Percentiles rank a stretch among this genome's conserved stretches.
These are phyloP conservation scores for Wallacemonas sp. DNA, from an alignment of 208 protist species.

Conservation along the genomic window DNA sequence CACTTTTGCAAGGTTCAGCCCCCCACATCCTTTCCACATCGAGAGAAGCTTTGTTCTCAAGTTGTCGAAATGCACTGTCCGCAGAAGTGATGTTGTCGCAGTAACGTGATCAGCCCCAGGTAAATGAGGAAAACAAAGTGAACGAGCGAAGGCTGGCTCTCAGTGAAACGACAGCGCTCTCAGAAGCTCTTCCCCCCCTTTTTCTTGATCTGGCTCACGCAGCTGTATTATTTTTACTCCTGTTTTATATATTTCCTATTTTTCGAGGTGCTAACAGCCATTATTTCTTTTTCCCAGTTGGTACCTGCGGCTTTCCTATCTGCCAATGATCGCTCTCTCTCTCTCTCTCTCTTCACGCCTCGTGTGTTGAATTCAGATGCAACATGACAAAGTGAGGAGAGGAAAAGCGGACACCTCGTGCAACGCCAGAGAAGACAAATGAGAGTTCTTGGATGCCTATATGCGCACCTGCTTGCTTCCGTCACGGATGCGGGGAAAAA, in stretches of 20 bases:
- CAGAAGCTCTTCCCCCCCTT: too few relatives aligned
- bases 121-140: too few relatives aligned
- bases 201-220: too few relatives aligned
- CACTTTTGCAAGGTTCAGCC: constrained; percentile 14
- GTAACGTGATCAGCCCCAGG: too few relatives aligned
- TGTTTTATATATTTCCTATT: constrained; percentile 4
- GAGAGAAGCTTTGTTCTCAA: constrained; percentile 14
- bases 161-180: too few relatives aligned
- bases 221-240: constrained; percentile 2
- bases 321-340: too few relatives aligned
- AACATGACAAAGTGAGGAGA: background rate
- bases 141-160: too few relatives aligned
- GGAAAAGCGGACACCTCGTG: too few relatives aligned
- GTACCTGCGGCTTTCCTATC: background rate
- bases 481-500: too few relatives aligned
- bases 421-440: too few relatives aligned
- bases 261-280: background rate
- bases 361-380: background rate
- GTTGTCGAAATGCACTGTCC: background rate
- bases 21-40: background rate
- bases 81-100: constrained; percentile 3
- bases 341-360: background rate
- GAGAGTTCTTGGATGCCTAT: too few relatives aligned
- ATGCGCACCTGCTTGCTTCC: too few relatives aligned
- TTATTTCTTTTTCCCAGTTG: background rate